These are phyloP conservation scores for Pyrus communis DNA, from an alignment of 306 rosid genomes.

Conservation along the genomic window DNA sequence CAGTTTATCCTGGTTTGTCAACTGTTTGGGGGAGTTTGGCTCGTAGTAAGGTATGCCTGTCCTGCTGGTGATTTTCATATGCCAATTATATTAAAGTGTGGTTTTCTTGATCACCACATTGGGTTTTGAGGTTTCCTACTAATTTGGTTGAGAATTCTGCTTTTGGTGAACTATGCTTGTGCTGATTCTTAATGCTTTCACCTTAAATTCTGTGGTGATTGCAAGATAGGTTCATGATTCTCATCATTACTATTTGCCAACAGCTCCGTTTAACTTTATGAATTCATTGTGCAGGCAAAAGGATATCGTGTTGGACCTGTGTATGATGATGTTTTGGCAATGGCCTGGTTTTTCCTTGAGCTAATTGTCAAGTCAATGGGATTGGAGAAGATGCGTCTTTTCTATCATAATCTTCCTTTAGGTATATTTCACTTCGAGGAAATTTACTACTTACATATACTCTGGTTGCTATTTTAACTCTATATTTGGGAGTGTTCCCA, in stretches of 20 bases:
- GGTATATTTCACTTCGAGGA: slow-evolving; percentile 38
- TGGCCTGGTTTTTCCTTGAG: slow-evolving; percentile 99
- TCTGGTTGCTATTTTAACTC: neutral
- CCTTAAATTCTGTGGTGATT: neutral
- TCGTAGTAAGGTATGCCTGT: slow-evolving; percentile 71
- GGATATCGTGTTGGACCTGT: slow-evolving; percentile 99
- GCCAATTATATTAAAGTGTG: neutral
- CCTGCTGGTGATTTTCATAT: slow-evolving; percentile 13
- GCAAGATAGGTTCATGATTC: neutral
- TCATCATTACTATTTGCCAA: slow-evolving; percentile 12
- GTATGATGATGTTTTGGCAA: slow-evolving; percentile 95
- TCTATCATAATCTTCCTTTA: slow-evolving; percentile 81
- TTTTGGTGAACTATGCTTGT: neutral
- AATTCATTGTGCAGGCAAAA: slow-evolving; percentile 70
- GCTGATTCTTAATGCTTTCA: neutral
- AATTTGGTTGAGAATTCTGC: neutral
- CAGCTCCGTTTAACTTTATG: slow-evolving; percentile 9
- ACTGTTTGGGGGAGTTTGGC: slow-evolving; percentile 99
- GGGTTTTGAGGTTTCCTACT: neutral
- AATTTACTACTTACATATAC: neutral
- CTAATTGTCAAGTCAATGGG: slow-evolving; percentile 98
- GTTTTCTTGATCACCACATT: neutral
- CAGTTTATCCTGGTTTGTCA: slow-evolving; percentile 94
- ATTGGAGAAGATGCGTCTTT: slow-evolving; percentile 87
- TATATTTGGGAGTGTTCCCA: neutral